Percentiles rank a stretch among this genome's conserved stretches.
phyloP scores from a whole-genome alignment of 768 basidiomycete species.

The Xerocomellus chrysenteron region DNA sequence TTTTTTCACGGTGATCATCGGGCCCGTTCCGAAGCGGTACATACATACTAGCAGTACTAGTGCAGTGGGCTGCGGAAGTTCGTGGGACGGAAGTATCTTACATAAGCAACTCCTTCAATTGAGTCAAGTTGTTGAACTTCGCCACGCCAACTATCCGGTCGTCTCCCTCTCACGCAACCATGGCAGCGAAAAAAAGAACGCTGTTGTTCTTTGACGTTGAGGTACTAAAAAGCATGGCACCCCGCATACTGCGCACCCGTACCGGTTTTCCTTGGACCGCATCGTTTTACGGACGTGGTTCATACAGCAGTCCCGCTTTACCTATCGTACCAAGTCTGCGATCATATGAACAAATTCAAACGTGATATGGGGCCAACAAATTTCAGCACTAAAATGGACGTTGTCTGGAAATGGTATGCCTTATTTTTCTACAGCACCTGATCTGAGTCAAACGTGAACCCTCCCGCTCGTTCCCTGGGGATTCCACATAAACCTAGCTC shows the following conservation, averaged over 20 bases:
- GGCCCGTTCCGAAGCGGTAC: background rate
- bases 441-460: background rate
- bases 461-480: background rate
- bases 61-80: background rate
- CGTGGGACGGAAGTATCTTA: constrained; percentile 8
- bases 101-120: constrained; percentile 10
- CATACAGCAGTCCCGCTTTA: background rate
- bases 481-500: background rate
- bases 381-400: constrained; percentile 2
- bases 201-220: constrained; percentile 1
- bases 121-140: background rate
- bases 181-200: background rate
- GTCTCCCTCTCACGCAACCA: constrained; percentile 4
- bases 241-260: too few relatives aligned
- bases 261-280: background rate
- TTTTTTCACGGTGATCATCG: background rate
- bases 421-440: constrained; percentile 18
- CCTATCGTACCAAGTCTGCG: background rate
- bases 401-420: constrained; percentile 23
- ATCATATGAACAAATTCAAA: constrained; percentile 13
- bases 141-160: background rate
- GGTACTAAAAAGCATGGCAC: background rate
- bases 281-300: background rate
- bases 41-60: background rate
- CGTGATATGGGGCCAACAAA: background rate